Percentiles rank a stretch among this genome's conserved stretches.
phyloP scores from a whole-genome alignment of 1,284 basidiomycete genomes.

The Veloboletus limbatus region DNA sequence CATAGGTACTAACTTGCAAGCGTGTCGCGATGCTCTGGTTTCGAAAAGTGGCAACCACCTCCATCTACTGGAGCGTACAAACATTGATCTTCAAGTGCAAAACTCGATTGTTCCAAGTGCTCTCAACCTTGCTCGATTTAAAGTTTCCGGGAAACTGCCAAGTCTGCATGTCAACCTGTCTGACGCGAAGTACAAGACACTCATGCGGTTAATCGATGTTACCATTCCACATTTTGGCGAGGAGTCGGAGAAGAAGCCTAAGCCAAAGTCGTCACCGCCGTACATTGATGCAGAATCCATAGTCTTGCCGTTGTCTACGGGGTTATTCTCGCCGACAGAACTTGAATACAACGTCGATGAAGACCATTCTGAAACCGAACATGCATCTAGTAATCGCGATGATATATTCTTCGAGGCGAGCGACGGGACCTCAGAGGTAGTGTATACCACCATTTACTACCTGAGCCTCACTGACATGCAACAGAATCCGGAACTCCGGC shows the following conservation, averaged over 20 bases:
- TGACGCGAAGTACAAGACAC: conserved; percentile 91
- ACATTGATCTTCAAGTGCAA: conserved; percentile 87
- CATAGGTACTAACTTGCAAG: conserved; percentile 82
- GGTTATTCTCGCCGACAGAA: conserved; percentile 50
- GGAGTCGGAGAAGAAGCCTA: conserved; percentile 34
- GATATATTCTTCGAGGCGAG: conserved; percentile 77
- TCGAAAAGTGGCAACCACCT: conserved; percentile 59
- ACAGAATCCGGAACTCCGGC: conserved; percentile 62
- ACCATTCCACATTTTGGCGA: conserved; percentile 84
- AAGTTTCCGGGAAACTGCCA: conserved; percentile 89
- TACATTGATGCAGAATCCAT: conserved; percentile 29
- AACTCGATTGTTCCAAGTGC: conserved; percentile 92
- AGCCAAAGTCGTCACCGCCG: conserved; percentile 25
- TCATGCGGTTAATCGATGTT: conserved; percentile 93
- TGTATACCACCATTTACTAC: conserved; percentile 7
- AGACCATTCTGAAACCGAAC: conserved; percentile 46
- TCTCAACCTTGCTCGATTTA: conserved; percentile 86
- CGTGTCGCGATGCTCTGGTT: conserved; percentile 77
- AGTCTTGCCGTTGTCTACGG: conserved; percentile 51
- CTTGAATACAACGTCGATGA: conserved; percentile 74
- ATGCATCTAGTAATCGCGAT: conserved; percentile 40
- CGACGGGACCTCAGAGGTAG: conserved; percentile 63
- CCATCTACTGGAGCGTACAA: conserved; percentile 93
- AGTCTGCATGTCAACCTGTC: conserved; percentile 92
- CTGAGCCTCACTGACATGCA: conserved; percentile 14